phyloP scores from a whole-genome alignment of 208 protist genomes.

The Phytomonas sp. region DNA sequence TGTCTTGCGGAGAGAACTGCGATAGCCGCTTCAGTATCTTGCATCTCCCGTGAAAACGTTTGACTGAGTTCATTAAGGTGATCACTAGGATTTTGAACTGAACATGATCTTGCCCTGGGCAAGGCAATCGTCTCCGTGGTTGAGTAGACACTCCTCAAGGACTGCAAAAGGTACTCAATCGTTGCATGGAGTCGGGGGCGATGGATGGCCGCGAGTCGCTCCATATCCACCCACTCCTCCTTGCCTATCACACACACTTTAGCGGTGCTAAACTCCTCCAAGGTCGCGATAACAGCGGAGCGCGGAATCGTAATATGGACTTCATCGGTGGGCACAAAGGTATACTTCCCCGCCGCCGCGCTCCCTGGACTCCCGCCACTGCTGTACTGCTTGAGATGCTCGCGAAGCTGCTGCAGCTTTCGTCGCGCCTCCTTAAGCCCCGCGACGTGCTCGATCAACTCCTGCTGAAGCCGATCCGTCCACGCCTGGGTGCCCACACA shows the following conservation, averaged over 20 bases:
- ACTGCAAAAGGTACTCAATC: constrained; percentile 19
- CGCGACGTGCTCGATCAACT: constrained; percentile 29
- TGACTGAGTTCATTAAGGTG: not conserved
- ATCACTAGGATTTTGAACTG: not conserved
- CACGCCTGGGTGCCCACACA: constrained; percentile 29
- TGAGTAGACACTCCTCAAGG: not conserved
- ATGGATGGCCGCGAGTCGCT: constrained; percentile 11
- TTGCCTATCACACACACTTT: constrained; percentile 23
- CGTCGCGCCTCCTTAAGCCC: constrained; percentile 24
- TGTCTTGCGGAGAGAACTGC: not conserved
- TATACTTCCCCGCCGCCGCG: constrained; percentile 3
- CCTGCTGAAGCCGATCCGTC: constrained; percentile 32
- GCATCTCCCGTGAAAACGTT: not conserved
- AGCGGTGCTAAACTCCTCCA: not conserved
- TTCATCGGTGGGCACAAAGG: constrained; percentile 21
- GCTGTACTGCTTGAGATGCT: constrained; percentile 21
- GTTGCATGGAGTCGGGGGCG: constrained; percentile 32
- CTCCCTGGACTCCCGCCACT: constrained; percentile 4
- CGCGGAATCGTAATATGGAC: constrained; percentile 21
- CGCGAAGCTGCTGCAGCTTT: constrained; percentile 27
- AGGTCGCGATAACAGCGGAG: constrained; percentile 18
- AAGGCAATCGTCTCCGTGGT: not conserved
- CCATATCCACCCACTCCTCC: constrained; percentile 29
- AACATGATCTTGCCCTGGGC: not conserved
- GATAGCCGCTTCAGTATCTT: not conserved